Evolutionary conservation across 108 stramenopile genomes (phyloP), one percentile per base, ranked within the genome.

Genomic region (Hondaea fermentalgiana): DNA sequence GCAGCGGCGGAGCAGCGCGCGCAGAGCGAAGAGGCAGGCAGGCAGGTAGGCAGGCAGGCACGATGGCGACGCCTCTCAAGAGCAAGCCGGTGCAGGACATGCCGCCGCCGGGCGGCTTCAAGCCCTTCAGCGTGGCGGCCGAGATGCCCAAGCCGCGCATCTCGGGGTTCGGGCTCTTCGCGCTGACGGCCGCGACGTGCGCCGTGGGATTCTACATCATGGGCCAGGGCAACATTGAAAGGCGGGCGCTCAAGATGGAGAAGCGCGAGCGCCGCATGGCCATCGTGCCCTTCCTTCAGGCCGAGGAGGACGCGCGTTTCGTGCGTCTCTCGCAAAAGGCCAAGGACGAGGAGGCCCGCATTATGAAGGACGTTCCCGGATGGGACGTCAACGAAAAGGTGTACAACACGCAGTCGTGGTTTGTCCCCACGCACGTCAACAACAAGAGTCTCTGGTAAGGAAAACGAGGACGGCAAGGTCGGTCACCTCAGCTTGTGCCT

Each of bases 31-130:
- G 35, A 8, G n/a, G 64, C 35, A 69, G 64, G 10, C 25, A 42
- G 64, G 19, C 19, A 59, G 59, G 59, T 2, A 59, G 59, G 59
- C 59, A 35, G 35, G 35, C 35, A 35, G 35, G 35, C 55, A 57
- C 3, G 14, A 57, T 83, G 76, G 76, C 76, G 49, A 35, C 23
- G 0, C 45, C 45, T 53, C 76, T 69, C 76, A 83, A 83, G 76
- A 83, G 49, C 76, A 83, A 53, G 76, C 88, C 6, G 4, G 60
- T 69, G 64, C 88, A 88, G 88, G 88, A 88, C 28, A 88, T 88
- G 88, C 88, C 88, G 59, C 88, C 88, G 23, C 60, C 88, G 45
- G 88, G 88, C 60, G 88, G 88, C 59, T 88, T 64, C 88, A 60
- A 60, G 29, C 12, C 25, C 14, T 35, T 88, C n/a, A 44, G 58